Conservation (phyloP, 2,329 filamentous ascomycete genomes). For the Apiospora sp. region DNA sequence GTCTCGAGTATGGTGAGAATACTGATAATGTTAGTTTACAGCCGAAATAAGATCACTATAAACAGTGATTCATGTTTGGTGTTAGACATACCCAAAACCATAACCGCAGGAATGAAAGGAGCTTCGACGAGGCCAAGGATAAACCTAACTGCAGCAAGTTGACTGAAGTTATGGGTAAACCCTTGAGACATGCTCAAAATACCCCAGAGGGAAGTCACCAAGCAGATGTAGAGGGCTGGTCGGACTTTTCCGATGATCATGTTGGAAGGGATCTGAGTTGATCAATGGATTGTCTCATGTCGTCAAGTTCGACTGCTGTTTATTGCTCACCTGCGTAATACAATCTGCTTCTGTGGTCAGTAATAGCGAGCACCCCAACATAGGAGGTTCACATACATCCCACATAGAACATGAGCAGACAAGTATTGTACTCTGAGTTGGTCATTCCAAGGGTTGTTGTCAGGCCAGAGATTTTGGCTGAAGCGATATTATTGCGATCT, state of each 20-base stretch:
- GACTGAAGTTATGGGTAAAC: constrained; percentile 38
- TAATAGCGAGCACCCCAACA: too few relatives aligned
- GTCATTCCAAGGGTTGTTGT: constrained; percentile 27
- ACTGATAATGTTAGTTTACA: background rate
- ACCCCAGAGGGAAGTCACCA: constrained; percentile 36
- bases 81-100: constrained; percentile 31
- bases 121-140: constrained; percentile 33
- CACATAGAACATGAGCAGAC: constrained; percentile 32
- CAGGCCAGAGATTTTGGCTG: constrained; percentile 29
- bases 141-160: constrained; percentile 32
- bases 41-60: too few relatives aligned
- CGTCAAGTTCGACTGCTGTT: background rate
- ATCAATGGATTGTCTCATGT: background rate
- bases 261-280: constrained; percentile 32
- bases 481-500: background rate
- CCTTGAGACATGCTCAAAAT: constrained; percentile 43
- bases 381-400: constrained; percentile 21
- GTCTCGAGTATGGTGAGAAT: background rate
- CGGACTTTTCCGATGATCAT: constrained; percentile 34
- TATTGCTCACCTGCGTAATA: background rate
- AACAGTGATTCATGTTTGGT: too few relatives aligned
- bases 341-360: too few relatives aligned
- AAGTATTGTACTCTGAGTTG: constrained; percentile 32
- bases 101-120: constrained; percentile 34
- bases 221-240: constrained; percentile 37